Evolutionary conservation across 306 rosid species (phyloP), one percentile per base, ranked within the genome.

Genomic region (Nissolia schottii): DNA sequence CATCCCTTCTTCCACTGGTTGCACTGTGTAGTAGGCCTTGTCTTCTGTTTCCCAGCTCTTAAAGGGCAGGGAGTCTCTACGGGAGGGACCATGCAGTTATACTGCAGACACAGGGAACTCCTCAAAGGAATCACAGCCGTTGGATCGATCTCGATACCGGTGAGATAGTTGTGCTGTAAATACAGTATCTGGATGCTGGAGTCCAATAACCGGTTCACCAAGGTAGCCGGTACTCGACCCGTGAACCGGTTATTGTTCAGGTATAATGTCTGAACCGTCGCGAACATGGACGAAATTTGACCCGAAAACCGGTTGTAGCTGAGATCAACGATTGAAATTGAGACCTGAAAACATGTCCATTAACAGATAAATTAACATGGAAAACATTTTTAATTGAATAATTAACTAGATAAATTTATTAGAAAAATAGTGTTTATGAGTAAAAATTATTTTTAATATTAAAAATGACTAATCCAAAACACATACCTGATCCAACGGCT

Each of bases 11-110:
- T 85, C 86, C 87, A 89, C 76, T 89, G 79, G 67, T 72, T 89
- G 63, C 99, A 95, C 76, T 95, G 99, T 11, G 81, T n/a, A 2
- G 80, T 80, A 0, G 99, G 99, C 62, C 99, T 76, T 0, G 94
- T 70, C 71, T 77, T 95, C 90, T 87, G 85, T 0, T 53, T 91
- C 4, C 99, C 99, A 1, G 97, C 85, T 67, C 80, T 85, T 35
- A 85, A 73, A 4, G 99, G 99, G 79, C 99, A 95, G 0, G 97
- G 96, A 3, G 97, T 74, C 83, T 83, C 84, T 15, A 95, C 71
- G 55, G 99, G 99, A 1, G 93, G 97, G 62, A 95, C 97, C 99
- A 95, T 95, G 35, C 99, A 95, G 16, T 95, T 95, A 15, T 91
- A 95, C 86, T 95, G 96, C 19, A 95, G 87, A 81, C 99, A 95